Evolutionary conservation across 495 filamentous ascomycete species (phyloP).

Genomic region (Trichoderma erinaceum): DNA sequence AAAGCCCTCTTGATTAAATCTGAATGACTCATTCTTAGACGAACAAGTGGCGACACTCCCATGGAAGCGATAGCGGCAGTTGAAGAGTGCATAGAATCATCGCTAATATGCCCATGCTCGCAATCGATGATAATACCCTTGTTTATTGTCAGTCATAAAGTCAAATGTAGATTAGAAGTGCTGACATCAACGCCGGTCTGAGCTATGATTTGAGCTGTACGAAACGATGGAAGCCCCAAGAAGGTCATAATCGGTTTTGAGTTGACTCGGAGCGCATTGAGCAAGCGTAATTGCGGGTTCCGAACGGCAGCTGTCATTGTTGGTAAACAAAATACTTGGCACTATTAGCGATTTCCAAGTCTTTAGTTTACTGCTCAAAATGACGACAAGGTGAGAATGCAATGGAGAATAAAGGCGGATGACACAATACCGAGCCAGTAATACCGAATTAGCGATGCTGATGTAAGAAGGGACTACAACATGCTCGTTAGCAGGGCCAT

Average conservation of each 20-base stretch:
- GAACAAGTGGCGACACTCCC: neutral
- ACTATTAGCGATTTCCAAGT: no score
- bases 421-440: no score
- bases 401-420: no score
- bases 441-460: no score
- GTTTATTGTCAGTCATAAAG: neutral
- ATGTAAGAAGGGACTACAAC: no score
- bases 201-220: constrained; percentile 19
- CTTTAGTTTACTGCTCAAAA: no score
- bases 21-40: neutral
- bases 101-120: constrained; percentile 15
- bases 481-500: no score
- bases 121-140: neutral
- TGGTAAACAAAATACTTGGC: no score
- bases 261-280: constrained; percentile 30
- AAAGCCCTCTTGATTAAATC: neutral
- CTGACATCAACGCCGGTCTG: neutral
- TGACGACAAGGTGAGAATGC: no score
- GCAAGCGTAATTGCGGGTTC: constrained; percentile 32
- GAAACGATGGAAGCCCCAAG: constrained; percentile 35
- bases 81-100: neutral
- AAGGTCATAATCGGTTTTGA: constrained; percentile 37
- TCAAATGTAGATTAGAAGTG: neutral
- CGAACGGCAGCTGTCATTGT: constrained; percentile 32
- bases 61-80: neutral